A percentile compares a stretch with the other conserved stretches of the same genome.
Evolutionary conservation across 495 filamentous ascomycete species (phyloP).

Genomic region (Penicillium bialowiezense): DNA sequence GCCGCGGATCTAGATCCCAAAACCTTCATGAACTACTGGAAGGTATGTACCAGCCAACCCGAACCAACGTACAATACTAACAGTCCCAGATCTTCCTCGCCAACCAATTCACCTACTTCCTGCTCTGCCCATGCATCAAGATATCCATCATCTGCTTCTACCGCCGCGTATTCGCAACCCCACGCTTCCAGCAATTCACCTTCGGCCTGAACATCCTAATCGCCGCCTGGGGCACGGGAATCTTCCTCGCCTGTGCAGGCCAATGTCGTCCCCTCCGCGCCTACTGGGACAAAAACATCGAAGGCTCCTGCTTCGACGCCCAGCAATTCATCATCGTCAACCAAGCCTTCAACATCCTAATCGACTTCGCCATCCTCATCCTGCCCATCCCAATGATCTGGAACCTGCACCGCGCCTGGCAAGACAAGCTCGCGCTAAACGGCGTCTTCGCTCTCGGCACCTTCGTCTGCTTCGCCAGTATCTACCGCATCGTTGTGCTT

Average conservation of each 20-base stretch:
- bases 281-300: slow-evolving; percentile 40
- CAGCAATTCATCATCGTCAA: slow-evolving; percentile 42
- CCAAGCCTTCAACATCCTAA: slow-evolving; percentile 42
- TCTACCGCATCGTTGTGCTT: slow-evolving; percentile 55
- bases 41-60: slow-evolving; percentile 20
- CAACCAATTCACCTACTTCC: slow-evolving; percentile 45
- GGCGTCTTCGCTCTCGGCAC: slow-evolving; percentile 47
- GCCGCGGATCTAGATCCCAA: slow-evolving; percentile 15
- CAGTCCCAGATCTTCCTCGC: slow-evolving; percentile 41
- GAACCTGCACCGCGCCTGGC: slow-evolving; percentile 38
- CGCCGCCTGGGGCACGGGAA: slow-evolving; percentile 31
- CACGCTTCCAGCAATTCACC: slow-evolving; percentile 30
- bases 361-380: slow-evolving; percentile 42
- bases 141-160: slow-evolving; percentile 48
- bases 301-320: slow-evolving; percentile 34
- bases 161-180: slow-evolving; percentile 43
- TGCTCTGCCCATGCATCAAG: slow-evolving; percentile 41
- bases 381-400: slow-evolving; percentile 45
- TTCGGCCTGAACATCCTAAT: slow-evolving; percentile 34
- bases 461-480: slow-evolving; percentile 47
- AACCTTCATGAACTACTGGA: slow-evolving; percentile 35
- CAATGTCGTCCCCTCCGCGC: slow-evolving; percentile 41
- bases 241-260: slow-evolving; percentile 38
- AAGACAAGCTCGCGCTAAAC: slow-evolving; percentile 47
- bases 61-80: slow-evolving; percentile 2